Percentiles rank a stretch among this genome's conserved stretches.
Evolutionary conservation across 139 green algal genomes (phyloP).

Genomic region (Chlorella sp.): DNA sequence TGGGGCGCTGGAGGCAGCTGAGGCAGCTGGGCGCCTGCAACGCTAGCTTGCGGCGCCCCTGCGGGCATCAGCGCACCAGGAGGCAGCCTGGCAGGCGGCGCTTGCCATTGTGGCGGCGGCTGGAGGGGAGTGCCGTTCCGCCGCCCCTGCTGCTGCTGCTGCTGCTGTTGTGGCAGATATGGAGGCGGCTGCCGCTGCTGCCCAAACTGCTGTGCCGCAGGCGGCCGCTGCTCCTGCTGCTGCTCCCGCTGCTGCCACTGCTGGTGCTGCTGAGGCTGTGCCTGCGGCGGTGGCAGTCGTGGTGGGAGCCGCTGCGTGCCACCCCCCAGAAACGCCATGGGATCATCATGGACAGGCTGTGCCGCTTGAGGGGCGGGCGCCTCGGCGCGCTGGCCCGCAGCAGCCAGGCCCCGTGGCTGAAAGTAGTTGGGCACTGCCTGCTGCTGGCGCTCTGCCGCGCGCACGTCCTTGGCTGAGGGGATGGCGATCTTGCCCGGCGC

Average conservation of each 20-base stretch:
- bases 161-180: not conserved
- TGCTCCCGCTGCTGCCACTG: conserved; percentile 6
- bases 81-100: no score
- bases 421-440: not conserved
- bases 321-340: not conserved
- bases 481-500: conserved; percentile 29
- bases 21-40: not conserved
- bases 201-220: not conserved
- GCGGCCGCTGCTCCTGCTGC: not conserved
- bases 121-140: not conserved
- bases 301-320: not conserved
- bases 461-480: conserved; percentile 28
- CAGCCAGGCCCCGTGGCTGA: not conserved
- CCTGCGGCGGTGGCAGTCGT: not conserved
- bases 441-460: conserved; percentile 4
- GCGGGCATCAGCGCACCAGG: no score
- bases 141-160: conserved; percentile 5
- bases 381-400: not conserved
- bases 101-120: not conserved
- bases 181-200: not conserved
- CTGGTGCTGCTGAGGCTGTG: not conserved
- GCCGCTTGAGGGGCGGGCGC: not conserved
- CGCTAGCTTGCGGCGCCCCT: no score
- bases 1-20: not conserved
- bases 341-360: not conserved